phyloP scores from a whole-genome alignment of 306 rosid species.

The Malus domestica region ASM211411v1 NC_041796.1:4719501-4720000 shows the following conservation, averaged over 20 bases:
- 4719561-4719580: conserved; percentile 42
- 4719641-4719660: conserved; percentile 62
- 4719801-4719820: conserved; percentile 15
- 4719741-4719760: conserved; percentile 77
- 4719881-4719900: conserved; percentile 34
- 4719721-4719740: conserved; percentile 66
- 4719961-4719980: conserved; percentile 74
- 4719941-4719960: conserved; percentile 63
- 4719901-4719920: conserved; percentile 44
- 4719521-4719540: conserved; percentile 46
- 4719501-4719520: conserved; percentile 40
- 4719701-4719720: conserved; percentile 47
- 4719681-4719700: conserved; percentile 44
- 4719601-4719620: conserved; percentile 60
- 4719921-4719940: conserved; percentile 57
- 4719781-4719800: conserved; percentile 45
- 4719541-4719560: conserved; percentile 39
- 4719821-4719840: conserved; percentile 52
- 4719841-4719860: conserved; percentile 50
- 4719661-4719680: conserved; percentile 36
- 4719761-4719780: conserved; percentile 34
- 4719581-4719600: conserved; percentile 59
- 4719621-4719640: conserved; percentile 41
- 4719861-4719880: conserved; percentile 10
- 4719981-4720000: conserved; percentile 47